These are phyloP conservation scores for Symbiodinium natans DNA, from an alignment of 73 alveolate species.

Conservation along the genomic window DNA sequence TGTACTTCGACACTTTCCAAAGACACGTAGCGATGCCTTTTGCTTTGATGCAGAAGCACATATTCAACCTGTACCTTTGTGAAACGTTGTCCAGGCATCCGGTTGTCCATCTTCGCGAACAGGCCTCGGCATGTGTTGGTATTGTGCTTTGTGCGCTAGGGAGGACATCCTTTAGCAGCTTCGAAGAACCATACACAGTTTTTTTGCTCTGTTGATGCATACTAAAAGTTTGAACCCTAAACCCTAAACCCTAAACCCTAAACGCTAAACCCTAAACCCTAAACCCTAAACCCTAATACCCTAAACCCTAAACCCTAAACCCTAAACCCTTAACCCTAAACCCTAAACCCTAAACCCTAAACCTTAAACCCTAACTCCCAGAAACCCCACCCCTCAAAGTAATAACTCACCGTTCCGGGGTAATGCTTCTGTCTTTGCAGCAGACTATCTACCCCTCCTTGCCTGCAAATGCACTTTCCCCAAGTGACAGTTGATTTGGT, in stretches of 20 bases:
- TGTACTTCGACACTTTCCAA: no score
- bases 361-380: no score
- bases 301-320: no score
- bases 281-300: no score
- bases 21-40: no score
- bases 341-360: not conserved
- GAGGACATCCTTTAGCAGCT: not conserved
- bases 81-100: not conserved
- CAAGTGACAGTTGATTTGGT: no score
- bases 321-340: no score
- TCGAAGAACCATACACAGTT: not conserved
- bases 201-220: not conserved
- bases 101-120: not conserved
- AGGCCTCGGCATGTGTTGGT: not conserved
- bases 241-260: not conserved
- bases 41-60: not conserved
- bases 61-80: not conserved
- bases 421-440: not conserved
- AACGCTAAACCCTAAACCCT: not conserved
- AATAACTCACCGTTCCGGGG: no score
- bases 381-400: not conserved
- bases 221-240: not conserved
- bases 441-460: no score
- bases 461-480: no score
- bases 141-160: not conserved